Base-by-base conservation (phyloP, 1,284 basidiomycete species). In the Papiliotrema terrestris region DNA sequence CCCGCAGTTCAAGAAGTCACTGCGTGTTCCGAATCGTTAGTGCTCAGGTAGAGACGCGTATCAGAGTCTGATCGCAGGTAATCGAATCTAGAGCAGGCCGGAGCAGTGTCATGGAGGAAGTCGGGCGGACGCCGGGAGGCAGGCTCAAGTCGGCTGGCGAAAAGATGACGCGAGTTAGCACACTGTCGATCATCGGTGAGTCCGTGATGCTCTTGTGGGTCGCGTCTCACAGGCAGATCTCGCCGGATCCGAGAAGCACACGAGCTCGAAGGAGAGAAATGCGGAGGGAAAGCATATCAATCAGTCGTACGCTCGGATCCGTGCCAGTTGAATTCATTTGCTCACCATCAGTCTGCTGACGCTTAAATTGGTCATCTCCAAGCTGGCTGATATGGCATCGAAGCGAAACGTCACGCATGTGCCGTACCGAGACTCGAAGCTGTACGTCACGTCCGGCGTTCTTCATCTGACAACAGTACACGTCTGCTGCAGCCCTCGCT, bases 161-260 rank as follows among this genome's bases (percentile, higher is more conserved):
- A 49, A 74, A 72, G 57, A 74, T 73, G 39, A 78, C 77, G 1
- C 57, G 75, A 63, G 90, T 87, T 45, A 89, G 86, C 22, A 88
- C 90, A 4, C 74, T 94, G 77, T 70, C 58, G 51, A 66, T 69
- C 51, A 61, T 68, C 49, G 63, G 67, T 72, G 46, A 55, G 65
- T 57, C 35, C 14, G 29, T 15, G 38, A 11, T 38, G 13, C 36
- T 32, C 15, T 25, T 22, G 15, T 29, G 26, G 23, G 51, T 20
- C 35, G 23, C 14, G 19, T 65, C 54, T 61, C 69, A 54, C 67
- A 82, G 89, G 84, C 73, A 81, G 94, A 98, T 80, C 80, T 98
- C n/a, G 95, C 95, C 45, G 95, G 95, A 0, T 95, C 91, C 1
- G 95, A 98, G 72, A 92, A 89, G 72, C 92, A 93, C 2, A 95